These are phyloP conservation scores for Dioszegia aurantiaca DNA, from an alignment of 768 basidiomycete species.

Conservation along the genomic window DNA sequence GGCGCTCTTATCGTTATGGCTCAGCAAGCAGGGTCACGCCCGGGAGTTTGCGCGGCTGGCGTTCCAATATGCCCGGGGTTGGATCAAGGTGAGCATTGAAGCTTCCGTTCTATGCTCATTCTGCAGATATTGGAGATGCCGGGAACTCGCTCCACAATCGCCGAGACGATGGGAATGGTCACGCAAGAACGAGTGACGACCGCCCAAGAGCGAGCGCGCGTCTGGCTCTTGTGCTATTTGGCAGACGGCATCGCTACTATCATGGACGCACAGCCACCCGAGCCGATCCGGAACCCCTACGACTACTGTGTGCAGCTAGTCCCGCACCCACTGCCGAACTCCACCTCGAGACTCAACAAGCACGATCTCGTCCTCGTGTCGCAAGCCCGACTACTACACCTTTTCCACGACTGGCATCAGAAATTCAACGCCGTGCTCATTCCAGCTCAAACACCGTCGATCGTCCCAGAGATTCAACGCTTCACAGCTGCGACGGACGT, in stretches of 20 bases:
- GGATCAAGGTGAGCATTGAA: conserved; percentile 32
- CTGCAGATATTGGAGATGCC: conserved; percentile 16
- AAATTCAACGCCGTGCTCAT: neutral
- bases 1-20: conserved; percentile 26
- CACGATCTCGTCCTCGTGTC: conserved; percentile 20
- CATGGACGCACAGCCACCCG: neutral
- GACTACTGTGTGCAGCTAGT: conserved; percentile 19
- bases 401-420: conserved; percentile 15
- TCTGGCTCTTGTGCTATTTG: conserved; percentile 42
- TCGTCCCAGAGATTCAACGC: neutral
- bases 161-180: conserved; percentile 21
- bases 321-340: conserved; percentile 8
- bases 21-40: conserved; percentile 27
- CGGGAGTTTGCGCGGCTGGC: conserved; percentile 26
- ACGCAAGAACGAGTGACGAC: conserved; percentile 29
- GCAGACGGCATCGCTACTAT: conserved; percentile 3
- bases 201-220: conserved; percentile 26
- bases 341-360: neutral
- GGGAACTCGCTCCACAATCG: conserved; percentile 15
- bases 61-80: conserved; percentile 38
- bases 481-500: neutral
- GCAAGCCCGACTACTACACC: conserved; percentile 23
- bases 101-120: neutral
- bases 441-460: neutral
- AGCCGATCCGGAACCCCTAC: neutral